Percentiles rank a stretch among this genome's conserved stretches.
Conservation (phyloP, 768 basidiomycete genomes). For the Paxillus rubicundulus region DNA sequence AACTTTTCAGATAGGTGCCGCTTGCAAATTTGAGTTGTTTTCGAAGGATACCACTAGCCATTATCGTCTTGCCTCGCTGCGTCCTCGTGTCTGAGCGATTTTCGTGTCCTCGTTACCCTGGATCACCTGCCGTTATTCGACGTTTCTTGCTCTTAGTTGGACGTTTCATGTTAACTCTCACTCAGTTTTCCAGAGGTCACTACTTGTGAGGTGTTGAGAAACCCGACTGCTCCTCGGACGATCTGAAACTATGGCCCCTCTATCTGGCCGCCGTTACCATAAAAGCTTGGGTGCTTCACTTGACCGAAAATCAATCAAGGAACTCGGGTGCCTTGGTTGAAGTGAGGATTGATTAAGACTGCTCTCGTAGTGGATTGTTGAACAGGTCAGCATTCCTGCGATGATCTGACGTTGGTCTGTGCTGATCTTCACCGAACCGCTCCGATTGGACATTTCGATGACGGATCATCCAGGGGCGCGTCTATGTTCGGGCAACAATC, state of each 20-base stretch:
- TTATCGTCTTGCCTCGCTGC: slow-evolving; percentile 18
- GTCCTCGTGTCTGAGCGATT: slow-evolving; percentile 6
- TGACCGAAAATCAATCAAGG: slow-evolving; percentile 29
- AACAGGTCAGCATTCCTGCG: slow-evolving; percentile 24
- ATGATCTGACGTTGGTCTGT: slow-evolving; percentile 26
- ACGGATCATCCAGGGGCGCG: too few relatives aligned
- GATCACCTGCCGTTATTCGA: slow-evolving; percentile 18
- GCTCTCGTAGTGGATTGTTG: slow-evolving; percentile 5
- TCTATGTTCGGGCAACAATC: slow-evolving; percentile 17
- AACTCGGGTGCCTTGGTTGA: slow-evolving; percentile 24
- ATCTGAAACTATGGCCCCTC: slow-evolving; percentile 23
- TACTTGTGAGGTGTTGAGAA: slow-evolving; percentile 16
- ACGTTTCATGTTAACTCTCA: slow-evolving; percentile 9
- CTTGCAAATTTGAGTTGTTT: not conserved
- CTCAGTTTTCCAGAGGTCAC: slow-evolving; percentile 11
- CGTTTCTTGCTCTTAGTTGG: slow-evolving; percentile 23
- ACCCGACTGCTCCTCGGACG: slow-evolving; percentile 15
- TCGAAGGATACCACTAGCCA: slow-evolving; percentile 14
- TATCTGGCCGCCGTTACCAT: slow-evolving; percentile 21
- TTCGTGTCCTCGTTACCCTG: slow-evolving; percentile 22
- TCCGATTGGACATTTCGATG: slow-evolving; percentile 3
- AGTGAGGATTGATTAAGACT: slow-evolving; percentile 14
- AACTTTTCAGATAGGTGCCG: slow-evolving; percentile 5
- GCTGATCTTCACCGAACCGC: slow-evolving; percentile 21
- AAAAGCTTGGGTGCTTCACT: slow-evolving; percentile 14